Base-by-base conservation (phyloP, 345 rosid species). In the Rhizophora mangle region DNA sequence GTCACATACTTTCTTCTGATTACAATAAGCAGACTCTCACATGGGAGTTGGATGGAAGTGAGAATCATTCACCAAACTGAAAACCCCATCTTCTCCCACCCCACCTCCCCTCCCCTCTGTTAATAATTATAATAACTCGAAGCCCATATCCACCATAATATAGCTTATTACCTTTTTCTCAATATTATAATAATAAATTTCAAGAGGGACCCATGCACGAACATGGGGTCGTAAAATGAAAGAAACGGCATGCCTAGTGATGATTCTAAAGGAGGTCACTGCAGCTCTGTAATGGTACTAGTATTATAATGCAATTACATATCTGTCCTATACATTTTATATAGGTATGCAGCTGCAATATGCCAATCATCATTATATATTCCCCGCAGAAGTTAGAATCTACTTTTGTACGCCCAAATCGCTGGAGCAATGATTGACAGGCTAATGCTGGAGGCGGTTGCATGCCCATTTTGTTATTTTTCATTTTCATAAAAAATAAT, bases 171-270 rank as follows among this genome's bases (percentile, higher is more conserved):
- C 9, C 37, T 34, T 34, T 34, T 34, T 34, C 37, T 34, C 37
- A 2, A 34, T 34, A 34, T 34, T 7, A 2, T 34, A 34, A 34
- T 34, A 7, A 34, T 34, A 34, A 34, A 8, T 34, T 34, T 34
- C 7, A 49, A 7, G 18, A 36, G 57, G 79, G 84, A 18, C 63
- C 74, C 80, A 39, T 0, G 0, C 29, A 29, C 65, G 69, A 74
- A 70, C 26, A 68, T 68, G 71, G 67, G 76, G 34, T 62, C 75
- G 61, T 70, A 10, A 59, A 61, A 6, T 13, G 86, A 82, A 75
- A 77, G 88, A 74, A 77, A 73, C 82, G 82, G 81, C 83, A 52
- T 68, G 82, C 78, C 81, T 7, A 8, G 37, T 1, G 37, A 34
- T 34, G 37, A 34, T 34, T 34, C 37, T 6, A 7, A 34, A 34